These are phyloP conservation scores for Stipa capillata DNA, from an alignment of 176 grass and related monocot genomes.

Conservation along the genomic window DNA sequence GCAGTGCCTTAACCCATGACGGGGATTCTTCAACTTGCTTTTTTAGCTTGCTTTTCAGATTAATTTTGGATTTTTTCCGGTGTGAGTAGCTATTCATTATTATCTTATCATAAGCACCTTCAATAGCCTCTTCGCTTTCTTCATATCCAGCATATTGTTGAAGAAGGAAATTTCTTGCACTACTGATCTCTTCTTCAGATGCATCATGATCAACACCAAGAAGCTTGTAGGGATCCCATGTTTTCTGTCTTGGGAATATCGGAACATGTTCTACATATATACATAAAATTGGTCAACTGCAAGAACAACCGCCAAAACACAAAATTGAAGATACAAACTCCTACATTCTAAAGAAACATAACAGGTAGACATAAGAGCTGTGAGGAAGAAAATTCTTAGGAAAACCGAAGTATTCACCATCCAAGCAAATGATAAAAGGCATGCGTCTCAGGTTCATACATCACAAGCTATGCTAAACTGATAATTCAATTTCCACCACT, in stretches of 20 bases:
- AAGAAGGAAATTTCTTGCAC: constrained; percentile 64
- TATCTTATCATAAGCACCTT: constrained; percentile 94
- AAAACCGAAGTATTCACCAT: background rate
- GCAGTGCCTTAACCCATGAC: constrained; percentile 65
- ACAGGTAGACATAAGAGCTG: background rate
- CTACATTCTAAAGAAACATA: background rate
- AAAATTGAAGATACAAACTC: background rate
- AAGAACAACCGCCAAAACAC: background rate
- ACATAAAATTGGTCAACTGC: constrained; percentile 4
- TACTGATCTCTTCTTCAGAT: constrained; percentile 76
- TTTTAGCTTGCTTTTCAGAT: constrained; percentile 63
- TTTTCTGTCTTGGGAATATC: constrained; percentile 50
- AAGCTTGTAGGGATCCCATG: constrained; percentile 80
- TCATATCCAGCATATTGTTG: constrained; percentile 71
- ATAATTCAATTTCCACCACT: background rate
- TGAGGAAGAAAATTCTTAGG: background rate
- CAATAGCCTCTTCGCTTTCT: constrained; percentile 72
- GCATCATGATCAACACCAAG: constrained; percentile 73
- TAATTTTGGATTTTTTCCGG: constrained; percentile 74
- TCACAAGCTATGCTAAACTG: background rate
- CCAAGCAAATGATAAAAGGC: background rate
- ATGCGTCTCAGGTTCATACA: background rate
- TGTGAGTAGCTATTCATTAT: constrained; percentile 69
- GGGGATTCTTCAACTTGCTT: constrained; percentile 81
- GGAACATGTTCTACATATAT: constrained; percentile 37